Evolutionary conservation across 352 stramenopile genomes (phyloP).

Genomic region (Phytophthora pinifolia): DNA sequence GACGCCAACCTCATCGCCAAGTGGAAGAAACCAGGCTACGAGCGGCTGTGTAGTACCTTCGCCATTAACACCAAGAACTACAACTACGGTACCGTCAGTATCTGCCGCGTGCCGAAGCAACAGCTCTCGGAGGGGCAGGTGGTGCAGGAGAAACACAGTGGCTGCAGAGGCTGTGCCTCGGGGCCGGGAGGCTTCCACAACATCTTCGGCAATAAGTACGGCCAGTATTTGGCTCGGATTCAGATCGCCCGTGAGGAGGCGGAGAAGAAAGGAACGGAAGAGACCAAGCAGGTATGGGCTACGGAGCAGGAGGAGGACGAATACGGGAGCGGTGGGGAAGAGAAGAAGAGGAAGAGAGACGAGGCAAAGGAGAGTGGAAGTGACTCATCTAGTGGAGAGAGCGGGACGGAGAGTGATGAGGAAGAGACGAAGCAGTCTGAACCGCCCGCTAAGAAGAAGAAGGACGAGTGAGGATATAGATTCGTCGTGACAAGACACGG

Average conservation of each 20-base stretch:
- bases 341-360: slow-evolving; percentile 36
- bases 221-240: slow-evolving; percentile 96
- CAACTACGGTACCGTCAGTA: slow-evolving; percentile 98
- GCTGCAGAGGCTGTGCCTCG: slow-evolving; percentile 96
- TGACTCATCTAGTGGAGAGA: slow-evolving; percentile 33
- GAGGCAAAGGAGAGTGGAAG: slow-evolving; percentile 21
- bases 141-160: slow-evolving; percentile 93
- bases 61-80: slow-evolving; percentile 99
- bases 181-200: slow-evolving; percentile 93
- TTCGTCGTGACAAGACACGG: not conserved
- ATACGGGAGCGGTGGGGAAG: slow-evolving; percentile 42
- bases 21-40: slow-evolving; percentile 99
- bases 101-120: slow-evolving; percentile 96
- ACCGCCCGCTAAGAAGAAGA: slow-evolving; percentile 22
- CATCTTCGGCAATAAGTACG: slow-evolving; percentile 99
- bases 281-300: slow-evolving; percentile 44
- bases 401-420: slow-evolving; percentile 22
- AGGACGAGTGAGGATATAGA: slow-evolving; percentile 15
- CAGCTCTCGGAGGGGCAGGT: slow-evolving; percentile 91
- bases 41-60: slow-evolving; percentile 97
- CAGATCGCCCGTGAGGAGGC: slow-evolving; percentile 92
- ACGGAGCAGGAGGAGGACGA: slow-evolving; percentile 66
- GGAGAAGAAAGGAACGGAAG: slow-evolving; percentile 19
- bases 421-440: slow-evolving; percentile 36
- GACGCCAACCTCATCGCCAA: slow-evolving; percentile 98